phyloP scores from a whole-genome alignment of 2,329 filamentous ascomycete genomes.

The Cladobotryum protrusum region DNA sequence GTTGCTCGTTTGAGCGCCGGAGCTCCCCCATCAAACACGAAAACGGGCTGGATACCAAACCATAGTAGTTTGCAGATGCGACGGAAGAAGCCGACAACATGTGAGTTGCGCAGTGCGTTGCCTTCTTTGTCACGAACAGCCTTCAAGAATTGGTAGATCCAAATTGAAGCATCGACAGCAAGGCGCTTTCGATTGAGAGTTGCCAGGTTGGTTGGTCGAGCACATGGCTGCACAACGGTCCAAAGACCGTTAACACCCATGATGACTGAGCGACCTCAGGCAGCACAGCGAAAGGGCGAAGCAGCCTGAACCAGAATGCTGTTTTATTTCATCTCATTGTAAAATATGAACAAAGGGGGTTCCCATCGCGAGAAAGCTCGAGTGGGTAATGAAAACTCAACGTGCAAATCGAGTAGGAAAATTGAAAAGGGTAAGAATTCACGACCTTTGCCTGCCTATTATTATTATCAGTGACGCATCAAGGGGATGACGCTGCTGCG shows the following conservation, averaged over 20 bases:
- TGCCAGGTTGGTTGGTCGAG: conserved; percentile 90
- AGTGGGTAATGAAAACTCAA: no score
- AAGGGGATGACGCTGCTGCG: conserved; percentile 2
- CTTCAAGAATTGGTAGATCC: conserved; percentile 99
- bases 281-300: not conserved
- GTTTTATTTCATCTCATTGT: not conserved
- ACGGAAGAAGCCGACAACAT: conserved; percentile 96
- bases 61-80: conserved; percentile 96
- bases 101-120: conserved; percentile 90
- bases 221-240: conserved; percentile 92
- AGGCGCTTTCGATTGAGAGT: conserved; percentile 94
- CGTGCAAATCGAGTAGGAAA: not conserved
- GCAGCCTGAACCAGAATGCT: not conserved
- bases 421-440: conserved; percentile 3
- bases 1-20: conserved; percentile 88
- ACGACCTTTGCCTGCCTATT: not conserved
- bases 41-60: conserved; percentile 93
- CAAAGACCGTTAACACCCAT: conserved; percentile 99
- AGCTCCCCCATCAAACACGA: conserved; percentile 95
- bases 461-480: not conserved
- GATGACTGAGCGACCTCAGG: conserved; percentile 14
- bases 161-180: conserved; percentile 96
- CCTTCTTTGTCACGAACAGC: conserved; percentile 98
- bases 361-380: not conserved
- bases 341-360: not conserved